A percentile compares a stretch with the other conserved stretches of the same genome.
Evolutionary conservation across 2,329 filamentous ascomycete species (phyloP).

Genomic region (Trichoderma gracile): DNA sequence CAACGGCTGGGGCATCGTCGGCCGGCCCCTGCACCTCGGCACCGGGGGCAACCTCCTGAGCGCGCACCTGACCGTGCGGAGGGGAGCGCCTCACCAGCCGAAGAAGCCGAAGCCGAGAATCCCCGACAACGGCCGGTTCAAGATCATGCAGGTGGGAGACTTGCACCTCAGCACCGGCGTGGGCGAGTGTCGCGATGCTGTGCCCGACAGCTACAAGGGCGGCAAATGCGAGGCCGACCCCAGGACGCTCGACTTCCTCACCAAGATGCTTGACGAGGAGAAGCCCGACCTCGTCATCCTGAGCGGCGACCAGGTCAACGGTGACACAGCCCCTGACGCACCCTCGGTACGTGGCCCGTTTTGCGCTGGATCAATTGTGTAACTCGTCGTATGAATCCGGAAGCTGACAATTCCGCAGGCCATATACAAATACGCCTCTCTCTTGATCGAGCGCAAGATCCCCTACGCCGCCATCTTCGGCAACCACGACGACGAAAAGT

Average conservation of each 20-base stretch:
- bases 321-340: constrained; percentile 85
- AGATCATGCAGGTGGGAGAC: constrained; percentile 96
- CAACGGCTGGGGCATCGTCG: constrained; percentile 77
- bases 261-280: constrained; percentile 82
- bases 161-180: constrained; percentile 89
- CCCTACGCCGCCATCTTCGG: constrained; percentile 95
- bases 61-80: constrained; percentile 74
- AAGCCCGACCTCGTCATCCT: constrained; percentile 90
- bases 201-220: constrained; percentile 70
- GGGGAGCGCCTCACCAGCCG: constrained; percentile 64
- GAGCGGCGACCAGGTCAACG: constrained; percentile 93
- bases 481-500: constrained; percentile 93
- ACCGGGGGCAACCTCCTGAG: constrained; percentile 62
- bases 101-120: constrained; percentile 76
- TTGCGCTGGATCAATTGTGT: neutral
- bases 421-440: constrained; percentile 87
- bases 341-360: constrained; percentile 63
- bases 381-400: neutral
- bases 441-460: constrained; percentile 83
- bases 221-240: constrained; percentile 88
- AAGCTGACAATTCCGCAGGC: constrained; percentile 54
- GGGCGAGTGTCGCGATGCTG: constrained; percentile 81
- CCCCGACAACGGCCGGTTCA: constrained; percentile 87
- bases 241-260: constrained; percentile 86
- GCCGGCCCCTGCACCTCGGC: constrained; percentile 71